Evolutionary conservation across 306 rosid species (phyloP).

Genomic region (Comarum palustre): DNA sequence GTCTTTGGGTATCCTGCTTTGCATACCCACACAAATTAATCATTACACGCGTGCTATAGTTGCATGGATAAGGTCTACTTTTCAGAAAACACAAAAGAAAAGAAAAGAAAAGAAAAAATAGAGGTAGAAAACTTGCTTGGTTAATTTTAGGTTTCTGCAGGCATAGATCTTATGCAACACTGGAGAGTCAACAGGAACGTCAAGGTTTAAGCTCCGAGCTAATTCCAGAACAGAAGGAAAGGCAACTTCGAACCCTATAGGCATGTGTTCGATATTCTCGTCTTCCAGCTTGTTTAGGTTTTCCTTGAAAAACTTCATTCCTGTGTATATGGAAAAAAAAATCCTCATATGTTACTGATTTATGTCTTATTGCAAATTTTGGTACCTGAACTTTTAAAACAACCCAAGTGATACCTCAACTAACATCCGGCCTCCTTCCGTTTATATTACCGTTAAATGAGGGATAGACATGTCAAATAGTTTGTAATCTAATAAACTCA

Average conservation of each 20-base stretch:
- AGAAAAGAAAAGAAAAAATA: too few species aligned
- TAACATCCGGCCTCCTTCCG: too few species aligned
- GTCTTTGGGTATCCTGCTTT: slow-evolving; percentile 73
- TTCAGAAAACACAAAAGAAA: neutral
- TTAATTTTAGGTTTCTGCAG: slow-evolving; percentile 60
- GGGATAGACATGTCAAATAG: too few species aligned
- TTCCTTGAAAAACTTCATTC: slow-evolving; percentile 55
- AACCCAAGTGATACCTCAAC: too few species aligned
- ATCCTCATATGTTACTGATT: too few species aligned
- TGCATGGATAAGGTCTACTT: slow-evolving; percentile 14
- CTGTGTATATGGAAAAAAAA: too few species aligned
- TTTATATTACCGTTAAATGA: too few species aligned
- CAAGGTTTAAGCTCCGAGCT: slow-evolving; percentile 53
- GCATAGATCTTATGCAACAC: slow-evolving; percentile 61
- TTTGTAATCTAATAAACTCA: too few species aligned
- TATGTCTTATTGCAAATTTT: too few species aligned
- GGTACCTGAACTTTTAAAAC: too few species aligned
- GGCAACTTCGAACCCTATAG: slow-evolving; percentile 89
- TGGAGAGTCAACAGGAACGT: slow-evolving; percentile 53
- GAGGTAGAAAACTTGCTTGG: slow-evolving; percentile 38
- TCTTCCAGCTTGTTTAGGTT: slow-evolving; percentile 55
- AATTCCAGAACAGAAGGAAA: slow-evolving; percentile 79
- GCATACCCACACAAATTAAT: slow-evolving; percentile 16
- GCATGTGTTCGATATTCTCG: slow-evolving; percentile 83
- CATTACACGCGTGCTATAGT: neutral